Conservation (phyloP, 1,284 basidiomycete genomes). For the Phylloboletellus chloephorus region DNA sequence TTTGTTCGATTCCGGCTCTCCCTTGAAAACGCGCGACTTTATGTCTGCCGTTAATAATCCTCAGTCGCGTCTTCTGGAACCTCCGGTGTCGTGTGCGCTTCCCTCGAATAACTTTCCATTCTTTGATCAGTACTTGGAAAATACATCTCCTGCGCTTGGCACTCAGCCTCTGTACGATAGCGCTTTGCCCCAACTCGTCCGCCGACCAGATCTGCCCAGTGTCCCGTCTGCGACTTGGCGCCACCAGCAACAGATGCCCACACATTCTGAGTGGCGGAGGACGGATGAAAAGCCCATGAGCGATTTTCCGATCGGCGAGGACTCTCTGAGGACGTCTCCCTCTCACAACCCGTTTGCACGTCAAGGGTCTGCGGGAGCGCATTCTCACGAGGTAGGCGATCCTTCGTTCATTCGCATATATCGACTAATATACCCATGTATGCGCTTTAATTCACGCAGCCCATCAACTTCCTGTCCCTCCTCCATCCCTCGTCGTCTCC, state of each 20-base stretch:
- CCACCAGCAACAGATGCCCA: slow-evolving; percentile 24
- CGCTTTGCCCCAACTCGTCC: slow-evolving; percentile 27
- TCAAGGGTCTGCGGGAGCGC: slow-evolving; percentile 25
- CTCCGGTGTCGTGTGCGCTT: slow-evolving; percentile 30
- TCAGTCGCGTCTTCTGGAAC: slow-evolving; percentile 28
- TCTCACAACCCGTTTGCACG: slow-evolving; percentile 24
- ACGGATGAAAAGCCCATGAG: slow-evolving; percentile 20
- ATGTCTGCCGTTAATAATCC: slow-evolving; percentile 31
- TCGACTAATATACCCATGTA: slow-evolving; percentile 19
- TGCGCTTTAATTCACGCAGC: slow-evolving; percentile 38
- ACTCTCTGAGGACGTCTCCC: slow-evolving; percentile 26
- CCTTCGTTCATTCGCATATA: slow-evolving; percentile 18
- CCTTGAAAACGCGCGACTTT: slow-evolving; percentile 37
- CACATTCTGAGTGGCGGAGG: slow-evolving; percentile 25
- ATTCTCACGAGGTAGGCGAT: slow-evolving; percentile 36
- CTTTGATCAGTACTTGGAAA: slow-evolving; percentile 51
- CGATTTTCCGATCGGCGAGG: slow-evolving; percentile 24
- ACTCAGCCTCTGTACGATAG: slow-evolving; percentile 36
- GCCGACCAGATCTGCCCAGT: slow-evolving; percentile 17
- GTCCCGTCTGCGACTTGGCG: slow-evolving; percentile 20
- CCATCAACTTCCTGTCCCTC: slow-evolving; percentile 78
- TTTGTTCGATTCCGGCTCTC: slow-evolving; percentile 41
- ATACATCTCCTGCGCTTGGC: slow-evolving; percentile 33
- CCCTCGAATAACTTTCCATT: slow-evolving; percentile 38
- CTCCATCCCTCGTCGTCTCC: slow-evolving; percentile 77